Percentiles rank a stretch among this genome's conserved stretches.
Evolutionary conservation across 352 stramenopile genomes (phyloP).

Genomic region (Pythium rhizo-oryzae): DNA sequence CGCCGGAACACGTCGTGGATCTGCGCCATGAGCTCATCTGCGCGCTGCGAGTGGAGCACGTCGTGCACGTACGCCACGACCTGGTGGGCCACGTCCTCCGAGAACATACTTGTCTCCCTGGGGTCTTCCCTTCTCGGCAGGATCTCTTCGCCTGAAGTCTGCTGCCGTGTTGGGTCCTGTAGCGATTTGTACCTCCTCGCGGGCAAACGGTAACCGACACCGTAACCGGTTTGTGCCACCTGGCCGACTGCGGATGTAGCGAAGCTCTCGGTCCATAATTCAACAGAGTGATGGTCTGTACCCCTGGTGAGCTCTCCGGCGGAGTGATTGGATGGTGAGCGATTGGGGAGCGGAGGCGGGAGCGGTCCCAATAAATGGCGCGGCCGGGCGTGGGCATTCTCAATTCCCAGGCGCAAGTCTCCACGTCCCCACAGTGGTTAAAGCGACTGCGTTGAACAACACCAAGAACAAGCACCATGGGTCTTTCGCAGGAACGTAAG

Average conservation of each 20-base stretch:
- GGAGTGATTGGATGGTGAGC: conserved; percentile 25
- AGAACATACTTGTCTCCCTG: conserved; percentile 33
- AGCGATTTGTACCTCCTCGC: background rate
- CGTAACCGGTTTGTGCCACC: background rate
- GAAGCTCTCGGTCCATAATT: conserved; percentile 22
- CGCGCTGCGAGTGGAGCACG: conserved; percentile 74
- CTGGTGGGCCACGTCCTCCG: conserved; percentile 53
- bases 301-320: background rate
- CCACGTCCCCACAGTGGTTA: conserved; percentile 63
- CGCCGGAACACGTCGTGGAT: conserved; percentile 69
- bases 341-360: background rate
- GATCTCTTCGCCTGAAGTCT: background rate
- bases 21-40: conserved; percentile 69
- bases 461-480: conserved; percentile 71
- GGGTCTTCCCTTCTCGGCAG: background rate
- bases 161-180: background rate
- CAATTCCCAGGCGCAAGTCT: conserved; percentile 79
- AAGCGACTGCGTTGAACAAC: conserved; percentile 82
- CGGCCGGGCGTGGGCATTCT: conserved; percentile 3
- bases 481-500: conserved; percentile 97
- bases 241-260: conserved; percentile 21
- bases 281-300: conserved; percentile 19
- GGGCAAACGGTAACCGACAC: background rate
- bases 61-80: conserved; percentile 78
- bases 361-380: background rate